phyloP scores from a whole-genome alignment of 495 filamentous ascomycete species.

The Cladorrhinum samala region DNA sequence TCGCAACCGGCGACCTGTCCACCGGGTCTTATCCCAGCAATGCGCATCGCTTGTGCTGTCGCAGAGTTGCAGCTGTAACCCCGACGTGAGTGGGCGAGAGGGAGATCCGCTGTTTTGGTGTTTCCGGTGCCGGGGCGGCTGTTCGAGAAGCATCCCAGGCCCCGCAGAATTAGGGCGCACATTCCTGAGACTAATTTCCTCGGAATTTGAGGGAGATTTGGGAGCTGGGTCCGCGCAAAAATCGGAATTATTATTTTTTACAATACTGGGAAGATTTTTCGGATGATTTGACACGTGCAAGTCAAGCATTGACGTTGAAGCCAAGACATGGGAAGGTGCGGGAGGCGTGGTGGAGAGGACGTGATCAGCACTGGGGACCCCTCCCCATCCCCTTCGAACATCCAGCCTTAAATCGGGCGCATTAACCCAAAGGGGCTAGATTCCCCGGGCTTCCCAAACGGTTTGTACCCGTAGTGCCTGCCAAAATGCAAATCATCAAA shows the following conservation, averaged over 20 bases:
- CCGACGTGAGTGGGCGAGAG: background rate
- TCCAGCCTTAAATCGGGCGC: background rate
- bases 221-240: too few species aligned
- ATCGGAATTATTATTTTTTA: too few species aligned
- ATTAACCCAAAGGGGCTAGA: background rate
- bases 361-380: background rate
- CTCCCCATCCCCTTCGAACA: background rate
- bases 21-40: background rate
- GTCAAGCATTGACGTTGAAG: conserved; percentile 3
- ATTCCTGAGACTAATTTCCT: background rate
- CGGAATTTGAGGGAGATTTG: too few species aligned
- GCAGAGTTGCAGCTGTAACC: conserved; percentile 2
- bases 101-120: background rate
- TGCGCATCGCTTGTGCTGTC: background rate
- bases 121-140: background rate
- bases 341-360: background rate
- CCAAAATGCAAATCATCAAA: background rate
- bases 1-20: conserved; percentile 1
- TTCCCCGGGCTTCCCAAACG: background rate
- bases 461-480: background rate
- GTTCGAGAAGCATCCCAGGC: background rate
- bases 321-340: background rate
- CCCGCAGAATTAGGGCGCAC: background rate
- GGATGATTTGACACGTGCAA: too few species aligned
- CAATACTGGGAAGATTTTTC: too few species aligned